Conservation (phyloP, 2,329 filamentous ascomycete genomes). For the Capronia americana region DNA sequence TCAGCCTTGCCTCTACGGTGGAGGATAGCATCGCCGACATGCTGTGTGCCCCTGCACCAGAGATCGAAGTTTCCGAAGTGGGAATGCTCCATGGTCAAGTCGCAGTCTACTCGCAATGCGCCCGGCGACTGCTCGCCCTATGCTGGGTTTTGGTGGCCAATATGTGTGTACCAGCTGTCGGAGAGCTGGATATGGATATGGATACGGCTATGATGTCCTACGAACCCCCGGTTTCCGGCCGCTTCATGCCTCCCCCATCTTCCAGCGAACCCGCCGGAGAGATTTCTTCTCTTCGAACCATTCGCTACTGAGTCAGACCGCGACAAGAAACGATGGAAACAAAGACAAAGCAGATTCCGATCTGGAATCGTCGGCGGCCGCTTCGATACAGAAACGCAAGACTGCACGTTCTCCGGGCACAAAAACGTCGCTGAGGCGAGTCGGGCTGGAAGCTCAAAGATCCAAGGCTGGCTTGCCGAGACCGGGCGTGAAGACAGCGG, state of each 20-base stretch:
- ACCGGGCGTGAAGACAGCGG: conserved; percentile 46
- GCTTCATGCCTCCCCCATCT: conserved; percentile 45
- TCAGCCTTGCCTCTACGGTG: conserved; percentile 14
- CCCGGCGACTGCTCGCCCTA: conserved; percentile 21
- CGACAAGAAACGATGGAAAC: conserved; percentile 13
- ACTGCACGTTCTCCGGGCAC: conserved; percentile 58
- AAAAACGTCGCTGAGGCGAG: conserved; percentile 79
- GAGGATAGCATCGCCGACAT: background rate
- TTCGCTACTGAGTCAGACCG: conserved; percentile 42
- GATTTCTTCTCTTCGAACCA: conserved; percentile 72
- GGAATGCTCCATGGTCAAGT: background rate
- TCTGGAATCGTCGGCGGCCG: conserved; percentile 2
- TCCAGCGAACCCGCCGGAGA: conserved; percentile 57
- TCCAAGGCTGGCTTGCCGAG: conserved; percentile 60
- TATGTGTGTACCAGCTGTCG: conserved; percentile 45
- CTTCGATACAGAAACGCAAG: conserved; percentile 54
- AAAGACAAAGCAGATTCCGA: conserved; percentile 15
- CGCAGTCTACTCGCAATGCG: conserved; percentile 14
- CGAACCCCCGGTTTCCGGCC: conserved; percentile 45
- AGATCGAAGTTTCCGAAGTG: background rate
- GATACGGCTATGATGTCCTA: conserved; percentile 32
- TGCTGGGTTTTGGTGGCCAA: conserved; percentile 19
- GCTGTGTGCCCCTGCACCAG: background rate
- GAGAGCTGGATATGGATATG: conserved; percentile 35
- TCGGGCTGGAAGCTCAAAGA: conserved; percentile 82